Conservation (phyloP, 805 yeast species). For the Wickerhamomyces chambardii region DNA sequence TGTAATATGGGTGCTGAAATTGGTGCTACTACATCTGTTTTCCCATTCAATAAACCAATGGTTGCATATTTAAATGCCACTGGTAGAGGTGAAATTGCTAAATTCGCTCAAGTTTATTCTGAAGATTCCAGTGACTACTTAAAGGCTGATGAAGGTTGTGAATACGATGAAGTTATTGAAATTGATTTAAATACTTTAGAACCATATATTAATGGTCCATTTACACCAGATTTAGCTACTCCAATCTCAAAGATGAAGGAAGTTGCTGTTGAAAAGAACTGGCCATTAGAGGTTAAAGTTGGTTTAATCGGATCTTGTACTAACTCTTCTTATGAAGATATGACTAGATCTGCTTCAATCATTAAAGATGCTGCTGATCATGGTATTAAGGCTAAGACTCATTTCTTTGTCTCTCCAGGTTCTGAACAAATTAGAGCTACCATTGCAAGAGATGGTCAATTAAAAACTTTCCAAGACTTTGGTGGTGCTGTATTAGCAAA, state of each 20-base stretch:
- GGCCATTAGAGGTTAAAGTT: conserved; percentile 92
- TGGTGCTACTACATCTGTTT: conserved; percentile 96
- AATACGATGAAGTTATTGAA: conserved; percentile 90
- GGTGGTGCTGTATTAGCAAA: conserved; percentile 95
- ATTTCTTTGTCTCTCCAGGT: conserved; percentile 95
- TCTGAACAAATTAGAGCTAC: conserved; percentile 98
- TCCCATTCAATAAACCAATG: conserved; percentile 94
- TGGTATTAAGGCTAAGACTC: conserved; percentile 87
- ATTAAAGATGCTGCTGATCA: conserved; percentile 84
- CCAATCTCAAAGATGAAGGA: conserved; percentile 84
- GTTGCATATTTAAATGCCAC: conserved; percentile 81
- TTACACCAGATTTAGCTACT: conserved; percentile 96
- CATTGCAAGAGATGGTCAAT: conserved; percentile 92
- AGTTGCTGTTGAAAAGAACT: conserved; percentile 73
- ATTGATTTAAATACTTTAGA: conserved; percentile 83
- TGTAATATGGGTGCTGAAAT: conserved; percentile 99
- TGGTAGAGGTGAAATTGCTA: conserved; percentile 76
- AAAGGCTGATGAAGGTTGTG: conserved; percentile 86
- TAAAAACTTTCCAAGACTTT: conserved; percentile 78
- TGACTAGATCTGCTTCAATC: conserved; percentile 93
- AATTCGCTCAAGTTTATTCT: conserved; percentile 64
- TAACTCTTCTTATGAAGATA: conserved; percentile 96
- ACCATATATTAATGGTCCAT: conserved; percentile 97
- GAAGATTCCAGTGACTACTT: conserved; percentile 52
- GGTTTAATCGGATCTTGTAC: conserved; percentile 99